Evolutionary conservation across 352 stramenopile species (phyloP), one percentile per base, ranked within the genome.

Genomic region (Pythium monospermum): DNA sequence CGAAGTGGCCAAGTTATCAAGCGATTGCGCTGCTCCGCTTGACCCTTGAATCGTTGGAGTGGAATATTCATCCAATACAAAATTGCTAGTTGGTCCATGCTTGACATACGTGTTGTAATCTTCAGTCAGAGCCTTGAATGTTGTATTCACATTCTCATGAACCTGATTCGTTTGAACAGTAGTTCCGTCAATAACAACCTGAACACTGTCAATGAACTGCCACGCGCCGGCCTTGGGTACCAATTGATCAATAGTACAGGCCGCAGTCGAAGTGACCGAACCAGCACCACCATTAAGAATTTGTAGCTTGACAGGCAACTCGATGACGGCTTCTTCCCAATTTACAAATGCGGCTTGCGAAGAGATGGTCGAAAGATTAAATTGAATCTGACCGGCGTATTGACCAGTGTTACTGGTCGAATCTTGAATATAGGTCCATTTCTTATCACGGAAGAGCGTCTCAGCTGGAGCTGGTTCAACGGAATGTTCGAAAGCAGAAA

Each of bases 381-480:
- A 58, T 44, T 58, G 39, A 37, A 58, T 58, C 44, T 50, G 50
- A 36, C 50, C 50, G 30, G 50, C 28, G 25, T 58, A 58, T 30
- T 58, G 50, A 44, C 50, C 50, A 35, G 50, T 58, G 22, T 58
- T 58, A 44, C 39, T 51, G 1, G 50, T 58, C 6, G 50, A 58
- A 44, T 58, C 50, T 32, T 58, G 50, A 58, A 50, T 58, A 49
- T 58, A 43, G 11, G 50, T 58, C 50, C 50, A 58, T 51, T 58
- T 58, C 50, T 58, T 58, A 36, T 58, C 50, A 13, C 35, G 21
- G 39, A 58, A 58, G 27, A 58, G 50, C 22, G 50, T 58, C 32
- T 58, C 50, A 49, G 50, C 28, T 58, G 39, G 50, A 38, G 32
- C 50, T 51, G 50, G 50, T 41, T 58, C 50, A 28, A 58, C 50